A percentile compares a stretch with the other conserved stretches of the same genome.
Evolutionary conservation across 2,329 filamentous ascomycete genomes (phyloP).

Genomic region (Lachnellula hyalina): DNA sequence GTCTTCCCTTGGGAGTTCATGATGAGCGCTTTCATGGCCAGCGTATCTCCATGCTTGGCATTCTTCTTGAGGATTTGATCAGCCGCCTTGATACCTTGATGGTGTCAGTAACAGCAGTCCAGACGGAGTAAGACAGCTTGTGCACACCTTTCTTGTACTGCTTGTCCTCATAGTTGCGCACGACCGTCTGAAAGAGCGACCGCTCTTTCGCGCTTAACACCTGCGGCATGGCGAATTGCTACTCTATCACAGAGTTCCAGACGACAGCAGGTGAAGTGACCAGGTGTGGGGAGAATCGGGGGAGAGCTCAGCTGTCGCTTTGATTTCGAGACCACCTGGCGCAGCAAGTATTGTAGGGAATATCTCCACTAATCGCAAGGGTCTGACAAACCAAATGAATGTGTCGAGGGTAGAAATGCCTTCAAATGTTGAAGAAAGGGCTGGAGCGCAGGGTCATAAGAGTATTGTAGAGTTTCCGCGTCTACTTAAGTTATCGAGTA

Average conservation of each 20-base stretch:
- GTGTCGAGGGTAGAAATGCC: too few relatives aligned
- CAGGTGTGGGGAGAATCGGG: neutral
- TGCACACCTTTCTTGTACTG: constrained; percentile 80
- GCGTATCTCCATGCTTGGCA: constrained; percentile 94
- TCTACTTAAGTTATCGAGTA: too few relatives aligned
- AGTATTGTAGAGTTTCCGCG: too few relatives aligned
- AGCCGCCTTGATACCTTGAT: constrained; percentile 76
- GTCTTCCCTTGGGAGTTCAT: constrained; percentile 88
- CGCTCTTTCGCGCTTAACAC: constrained; percentile 80
- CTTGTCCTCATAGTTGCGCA: constrained; percentile 96
- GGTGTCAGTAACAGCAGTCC: constrained; percentile 17
- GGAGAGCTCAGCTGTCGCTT: neutral
- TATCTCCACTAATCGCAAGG: too few relatives aligned
- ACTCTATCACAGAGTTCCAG: neutral
- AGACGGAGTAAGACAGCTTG: constrained; percentile 6
- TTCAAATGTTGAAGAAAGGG: too few relatives aligned
- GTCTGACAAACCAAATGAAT: too few relatives aligned
- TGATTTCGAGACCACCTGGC: neutral
- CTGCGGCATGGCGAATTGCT: constrained; percentile 55
- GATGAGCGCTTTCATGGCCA: constrained; percentile 98
- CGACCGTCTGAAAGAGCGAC: constrained; percentile 88
- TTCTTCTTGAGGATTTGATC: constrained; percentile 95
- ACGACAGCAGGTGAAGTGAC: neutral
- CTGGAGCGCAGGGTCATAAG: too few relatives aligned
- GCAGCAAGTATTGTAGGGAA: neutral